phyloP scores from a whole-genome alignment of 768 basidiomycete species.

The Podaxis pistillaris region DNA sequence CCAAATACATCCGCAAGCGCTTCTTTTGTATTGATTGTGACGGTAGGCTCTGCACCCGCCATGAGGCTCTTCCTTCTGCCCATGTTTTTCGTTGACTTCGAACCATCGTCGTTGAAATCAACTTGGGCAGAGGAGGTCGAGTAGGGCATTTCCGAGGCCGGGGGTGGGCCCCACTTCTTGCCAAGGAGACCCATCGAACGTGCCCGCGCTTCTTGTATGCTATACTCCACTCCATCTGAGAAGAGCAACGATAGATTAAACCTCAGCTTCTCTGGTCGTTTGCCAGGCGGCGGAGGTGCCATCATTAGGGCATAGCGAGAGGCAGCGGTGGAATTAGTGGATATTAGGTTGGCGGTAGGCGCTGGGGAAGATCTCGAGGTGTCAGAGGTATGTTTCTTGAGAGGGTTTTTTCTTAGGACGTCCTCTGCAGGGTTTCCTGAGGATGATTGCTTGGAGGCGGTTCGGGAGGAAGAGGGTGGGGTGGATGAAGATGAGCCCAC shows the following conservation, averaged over 20 bases:
- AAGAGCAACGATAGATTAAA: conserved; percentile 71
- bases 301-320: conserved; percentile 71
- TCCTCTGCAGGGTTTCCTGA: neutral
- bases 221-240: conserved; percentile 79
- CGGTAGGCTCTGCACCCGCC: conserved; percentile 66
- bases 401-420: conserved; percentile 14
- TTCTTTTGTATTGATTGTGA: conserved; percentile 96
- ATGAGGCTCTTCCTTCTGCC: conserved; percentile 46
- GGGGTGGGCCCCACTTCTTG: conserved; percentile 78
- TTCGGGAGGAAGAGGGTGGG: conserved; percentile 30
- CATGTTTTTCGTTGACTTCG: conserved; percentile 41
- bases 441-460: conserved; percentile 15
- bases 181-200: conserved; percentile 79
- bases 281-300: conserved; percentile 64
- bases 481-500: conserved; percentile 37
- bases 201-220: conserved; percentile 80
- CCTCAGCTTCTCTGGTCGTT: conserved; percentile 67
- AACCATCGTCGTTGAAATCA: conserved; percentile 62
- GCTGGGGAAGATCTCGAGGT: conserved; percentile 20
- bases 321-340: conserved; percentile 39
- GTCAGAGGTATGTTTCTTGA: conserved; percentile 9
- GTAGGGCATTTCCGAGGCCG: conserved; percentile 41
- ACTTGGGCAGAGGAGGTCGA: conserved; percentile 39
- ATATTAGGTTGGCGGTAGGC: conserved; percentile 25
- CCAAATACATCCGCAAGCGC: conserved; percentile 92